These are phyloP conservation scores for Trichomonas vaginalis DNA, from an alignment of 208 protist genomes.

Conservation along the genomic window DNA sequence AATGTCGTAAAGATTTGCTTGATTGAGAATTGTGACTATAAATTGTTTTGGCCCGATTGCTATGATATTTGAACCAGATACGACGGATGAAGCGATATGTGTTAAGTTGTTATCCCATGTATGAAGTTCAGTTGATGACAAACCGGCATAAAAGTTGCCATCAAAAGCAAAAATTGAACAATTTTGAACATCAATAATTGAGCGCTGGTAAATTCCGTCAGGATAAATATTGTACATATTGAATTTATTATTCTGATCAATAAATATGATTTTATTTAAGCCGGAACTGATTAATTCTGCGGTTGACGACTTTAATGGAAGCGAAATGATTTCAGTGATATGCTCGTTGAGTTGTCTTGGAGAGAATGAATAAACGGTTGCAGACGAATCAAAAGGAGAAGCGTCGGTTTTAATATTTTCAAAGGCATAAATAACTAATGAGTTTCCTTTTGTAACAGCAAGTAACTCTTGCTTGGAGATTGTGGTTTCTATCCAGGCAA, in stretches of 20 bases:
- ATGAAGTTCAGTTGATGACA: not conserved
- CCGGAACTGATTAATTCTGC: not conserved
- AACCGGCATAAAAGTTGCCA: not conserved
- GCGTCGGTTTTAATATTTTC: not conserved
- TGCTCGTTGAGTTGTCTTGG: not conserved
- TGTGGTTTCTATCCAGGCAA: not conserved
- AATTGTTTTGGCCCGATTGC: not conserved
- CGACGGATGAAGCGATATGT: not conserved
- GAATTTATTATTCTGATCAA: not conserved
- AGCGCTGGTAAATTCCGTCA: not conserved
- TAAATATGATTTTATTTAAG: not conserved
- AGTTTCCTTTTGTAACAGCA: not conserved
- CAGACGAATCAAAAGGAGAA: not conserved
- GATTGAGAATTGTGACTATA: not conserved
- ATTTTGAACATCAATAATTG: not conserved
- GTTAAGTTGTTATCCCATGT: not conserved
- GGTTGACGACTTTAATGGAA: not conserved
- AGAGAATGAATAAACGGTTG: not conserved
- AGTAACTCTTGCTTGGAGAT: not conserved
- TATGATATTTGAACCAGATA: not conserved
- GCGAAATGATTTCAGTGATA: not conserved
- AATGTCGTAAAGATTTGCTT: not conserved
- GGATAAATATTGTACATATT: not conserved
- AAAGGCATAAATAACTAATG: not conserved
- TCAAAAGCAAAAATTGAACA: not conserved